Conservation (phyloP, 1,284 basidiomycete species). For the Ceratobasidium sp. region DNA sequence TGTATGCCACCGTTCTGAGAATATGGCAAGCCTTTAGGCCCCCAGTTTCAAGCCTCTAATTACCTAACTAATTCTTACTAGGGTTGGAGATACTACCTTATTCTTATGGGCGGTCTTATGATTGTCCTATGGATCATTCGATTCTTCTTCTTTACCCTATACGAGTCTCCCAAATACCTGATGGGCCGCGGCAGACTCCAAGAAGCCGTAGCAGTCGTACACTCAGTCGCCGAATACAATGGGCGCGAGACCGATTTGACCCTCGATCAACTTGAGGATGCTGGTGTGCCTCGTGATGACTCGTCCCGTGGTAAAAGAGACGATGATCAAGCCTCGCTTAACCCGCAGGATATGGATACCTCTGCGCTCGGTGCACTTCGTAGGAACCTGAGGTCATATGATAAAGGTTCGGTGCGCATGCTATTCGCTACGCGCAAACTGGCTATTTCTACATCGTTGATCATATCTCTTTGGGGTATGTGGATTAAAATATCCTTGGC, state of each 20-base stretch:
- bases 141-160: slow-evolving; percentile 79
- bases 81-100: slow-evolving; percentile 82
- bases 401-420: slow-evolving; percentile 68
- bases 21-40: slow-evolving; percentile 54
- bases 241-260: slow-evolving; percentile 66
- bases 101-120: slow-evolving; percentile 73
- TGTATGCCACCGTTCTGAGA: slow-evolving; percentile 61
- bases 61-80: slow-evolving; percentile 61
- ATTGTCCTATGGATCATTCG: slow-evolving; percentile 75
- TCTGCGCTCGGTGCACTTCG: slow-evolving; percentile 66
- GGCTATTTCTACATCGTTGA: slow-evolving; percentile 72
- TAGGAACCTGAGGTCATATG: slow-evolving; percentile 64
- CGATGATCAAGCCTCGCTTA: slow-evolving; percentile 58
- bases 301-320: slow-evolving; percentile 47
- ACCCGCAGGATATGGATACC: slow-evolving; percentile 62
- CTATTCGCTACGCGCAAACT: slow-evolving; percentile 75
- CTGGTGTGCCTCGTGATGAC: slow-evolving; percentile 52
- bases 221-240: slow-evolving; percentile 79
- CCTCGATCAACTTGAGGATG: slow-evolving; percentile 64
- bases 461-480: slow-evolving; percentile 74
- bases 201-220: slow-evolving; percentile 78
- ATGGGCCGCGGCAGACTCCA: slow-evolving; percentile 78
- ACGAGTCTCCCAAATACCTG: slow-evolving; percentile 83
- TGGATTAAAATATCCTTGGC: not conserved
- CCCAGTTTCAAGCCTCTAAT: slow-evolving; percentile 16